phyloP scores from a whole-genome alignment of 495 filamentous ascomycete species.

The Lepidopterella palustris region DNA sequence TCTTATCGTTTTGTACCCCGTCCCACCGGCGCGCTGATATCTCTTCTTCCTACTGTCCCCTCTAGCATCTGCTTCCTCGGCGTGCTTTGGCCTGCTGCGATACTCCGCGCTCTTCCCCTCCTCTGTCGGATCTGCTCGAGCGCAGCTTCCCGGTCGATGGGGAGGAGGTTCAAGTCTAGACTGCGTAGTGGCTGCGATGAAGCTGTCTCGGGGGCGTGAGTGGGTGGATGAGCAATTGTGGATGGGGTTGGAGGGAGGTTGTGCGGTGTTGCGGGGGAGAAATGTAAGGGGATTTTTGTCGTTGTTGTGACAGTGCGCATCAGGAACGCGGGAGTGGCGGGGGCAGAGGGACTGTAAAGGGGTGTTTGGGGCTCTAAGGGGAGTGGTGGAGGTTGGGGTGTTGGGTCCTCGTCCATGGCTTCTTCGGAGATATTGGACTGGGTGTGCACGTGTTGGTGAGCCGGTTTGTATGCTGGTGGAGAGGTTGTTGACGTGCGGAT shows the following conservation, averaged over 20 bases:
- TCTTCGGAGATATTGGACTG: slow-evolving; percentile 17
- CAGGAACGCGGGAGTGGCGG: slow-evolving; percentile 20
- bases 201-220: slow-evolving; percentile 9
- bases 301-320: slow-evolving; percentile 39
- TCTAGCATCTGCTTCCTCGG: slow-evolving; percentile 38
- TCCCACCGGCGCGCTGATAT: slow-evolving; percentile 37
- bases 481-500: slow-evolving; percentile 13
- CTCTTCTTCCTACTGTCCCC: slow-evolving; percentile 31
- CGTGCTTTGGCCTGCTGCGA: slow-evolving; percentile 35
- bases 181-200: slow-evolving; percentile 13
- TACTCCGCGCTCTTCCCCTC: slow-evolving; percentile 36
- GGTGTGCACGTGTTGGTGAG: slow-evolving; percentile 1
- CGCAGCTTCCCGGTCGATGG: slow-evolving; percentile 38
- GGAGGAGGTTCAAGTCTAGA: slow-evolving; percentile 18
- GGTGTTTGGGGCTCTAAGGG: slow-evolving; percentile 19
- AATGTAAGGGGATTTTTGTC: slow-evolving; percentile 38
- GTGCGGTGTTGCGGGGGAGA: slow-evolving; percentile 32
- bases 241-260: slow-evolving; percentile 18
- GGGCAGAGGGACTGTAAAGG: slow-evolving; percentile 14
- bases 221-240: slow-evolving; percentile 20
- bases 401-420: slow-evolving; percentile 1
- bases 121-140: slow-evolving; percentile 37
- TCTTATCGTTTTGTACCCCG: slow-evolving; percentile 15
- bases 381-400: not conserved
- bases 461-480: slow-evolving; percentile 3